Base-by-base conservation (phyloP, 176 grass and related monocot species). In the Zea luxurians region DNA sequence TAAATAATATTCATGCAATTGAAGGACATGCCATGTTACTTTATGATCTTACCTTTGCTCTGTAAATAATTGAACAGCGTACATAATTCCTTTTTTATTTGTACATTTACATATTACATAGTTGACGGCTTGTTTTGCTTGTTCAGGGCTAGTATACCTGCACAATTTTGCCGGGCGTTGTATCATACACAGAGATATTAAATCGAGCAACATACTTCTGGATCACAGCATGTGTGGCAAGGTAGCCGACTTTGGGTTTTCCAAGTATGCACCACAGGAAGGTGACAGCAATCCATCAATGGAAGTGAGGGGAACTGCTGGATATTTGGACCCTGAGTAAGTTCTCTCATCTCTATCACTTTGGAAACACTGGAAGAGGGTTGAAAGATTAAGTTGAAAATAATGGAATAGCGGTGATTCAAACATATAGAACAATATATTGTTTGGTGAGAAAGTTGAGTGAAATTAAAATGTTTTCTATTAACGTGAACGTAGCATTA, bases 281-380 rank as follows among this genome's bases (percentile, higher is more conserved):
- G 91, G 84, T 64, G 91, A 93, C 64, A 90, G 91, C 37, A 83
- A 80, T 67, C 65, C 87, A 76, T 93, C 87, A 21, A 86, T 93
- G 54, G 91, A 93, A 93, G 91, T 93, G 78, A 87, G 87, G 76
- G 91, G 91, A 63, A 93, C 91, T 52, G 91, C 82, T 74, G 91
- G 91, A 90, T 93, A 90, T 78, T 85, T 93, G 75, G 91, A 93
- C 48, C 91, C 91, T 10, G 91, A 93, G 91, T 93, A 90, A 80
- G 91, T 87, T 87, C 81, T 49, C 37, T 10, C 66, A 63, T 43
- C 35, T 4, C 17, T 77, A 45, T 79, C 57, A 61, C 79, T 66
- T 66, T 42, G 34, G 41, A 37, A 79, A 74, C 11, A 74, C 8
- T 58, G 58, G 18, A 68, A 73, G 18, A 55, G 64, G 37, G 64